phyloP scores from a whole-genome alignment of 2,329 filamentous ascomycete species.

The Pseudocercospora eumusae region DNA sequence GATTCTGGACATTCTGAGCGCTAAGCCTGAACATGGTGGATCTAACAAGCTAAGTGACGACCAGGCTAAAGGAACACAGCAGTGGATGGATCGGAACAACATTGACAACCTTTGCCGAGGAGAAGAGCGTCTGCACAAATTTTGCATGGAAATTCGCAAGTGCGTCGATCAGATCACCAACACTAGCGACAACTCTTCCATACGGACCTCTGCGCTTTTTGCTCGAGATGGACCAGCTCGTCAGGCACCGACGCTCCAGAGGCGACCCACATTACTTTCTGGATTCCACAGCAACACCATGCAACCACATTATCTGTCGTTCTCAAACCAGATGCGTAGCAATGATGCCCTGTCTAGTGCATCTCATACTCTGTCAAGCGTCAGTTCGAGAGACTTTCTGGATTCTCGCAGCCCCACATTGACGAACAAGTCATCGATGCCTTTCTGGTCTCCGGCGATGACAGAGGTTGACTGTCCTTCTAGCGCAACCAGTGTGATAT shows the following conservation, averaged over 20 bases:
- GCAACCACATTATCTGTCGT: constrained; percentile 24
- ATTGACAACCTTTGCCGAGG: constrained; percentile 94
- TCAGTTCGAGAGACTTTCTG: constrained; percentile 63
- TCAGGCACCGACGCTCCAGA: constrained; percentile 8
- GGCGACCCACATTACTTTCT: constrained; percentile 16
- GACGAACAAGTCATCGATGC: constrained; percentile 70
- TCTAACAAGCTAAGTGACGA: constrained; percentile 96
- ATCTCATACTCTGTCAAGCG: constrained; percentile 35
- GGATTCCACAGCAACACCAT: constrained; percentile 19
- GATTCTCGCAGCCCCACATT: constrained; percentile 64
- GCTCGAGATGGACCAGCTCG: constrained; percentile 56
- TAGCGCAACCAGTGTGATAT: constrained; percentile 60
- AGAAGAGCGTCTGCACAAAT: constrained; percentile 91
- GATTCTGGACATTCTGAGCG: constrained; percentile 82
- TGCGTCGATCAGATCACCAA: constrained; percentile 81
- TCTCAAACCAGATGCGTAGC: constrained; percentile 30
- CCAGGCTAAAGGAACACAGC: constrained; percentile 79
- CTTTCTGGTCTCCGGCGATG: constrained; percentile 88
- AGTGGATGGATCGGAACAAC: constrained; percentile 77
- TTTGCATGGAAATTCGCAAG: constrained; percentile 84
- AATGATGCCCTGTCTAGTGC: constrained; percentile 32
- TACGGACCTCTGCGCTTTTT: constrained; percentile 92
- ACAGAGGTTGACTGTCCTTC: constrained; percentile 65
- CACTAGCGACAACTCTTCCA: constrained; percentile 78
- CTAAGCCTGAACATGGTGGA: constrained; percentile 78